Percentiles rank a stretch among this genome's conserved stretches.
These are phyloP conservation scores for Melanopsichium pennsylvanicum DNA, from an alignment of 1,284 basidiomycete genomes.

Conservation along the genomic window DNA sequence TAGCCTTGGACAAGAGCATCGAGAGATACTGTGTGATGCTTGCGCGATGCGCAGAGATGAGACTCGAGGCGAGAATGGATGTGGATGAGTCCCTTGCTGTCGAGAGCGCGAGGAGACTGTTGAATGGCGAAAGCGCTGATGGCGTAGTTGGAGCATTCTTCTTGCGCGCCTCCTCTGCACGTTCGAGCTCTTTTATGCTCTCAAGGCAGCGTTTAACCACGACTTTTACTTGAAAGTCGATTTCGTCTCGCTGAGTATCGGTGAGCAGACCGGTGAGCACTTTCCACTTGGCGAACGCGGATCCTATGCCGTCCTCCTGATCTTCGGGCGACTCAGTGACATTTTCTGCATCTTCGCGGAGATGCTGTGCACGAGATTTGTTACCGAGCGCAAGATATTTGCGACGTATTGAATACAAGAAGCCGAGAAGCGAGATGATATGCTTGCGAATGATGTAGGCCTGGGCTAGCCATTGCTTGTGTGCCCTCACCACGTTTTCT, in stretches of 20 bases:
- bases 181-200: conserved; percentile 83
- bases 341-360: conserved; percentile 15
- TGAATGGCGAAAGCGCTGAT: conserved; percentile 15
- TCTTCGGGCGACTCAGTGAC: conserved; percentile 21
- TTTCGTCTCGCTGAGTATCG: conserved; percentile 86
- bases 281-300: conserved; percentile 54
- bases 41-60: conserved; percentile 80
- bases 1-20: conserved; percentile 77
- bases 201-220: conserved; percentile 83
- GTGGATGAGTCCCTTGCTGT: conserved; percentile 45
- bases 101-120: conserved; percentile 33
- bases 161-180: conserved; percentile 73
- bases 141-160: conserved; percentile 44
- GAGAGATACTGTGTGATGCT: conserved; percentile 85
- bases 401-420: conserved; percentile 49
- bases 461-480: conserved; percentile 43
- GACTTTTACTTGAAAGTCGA: conserved; percentile 84
- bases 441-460: conserved; percentile 47
- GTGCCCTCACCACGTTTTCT: conserved; percentile 31
- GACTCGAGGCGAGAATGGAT: conserved; percentile 39
- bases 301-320: conserved; percentile 12
- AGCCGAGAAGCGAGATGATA: conserved; percentile 45
- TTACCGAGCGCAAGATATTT: conserved; percentile 43
- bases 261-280: conserved; percentile 74
- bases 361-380: conserved; percentile 21